These are phyloP conservation scores for Penicillium digitatum DNA, from an alignment of 2,329 filamentous ascomycete genomes.

Conservation along the genomic window DNA sequence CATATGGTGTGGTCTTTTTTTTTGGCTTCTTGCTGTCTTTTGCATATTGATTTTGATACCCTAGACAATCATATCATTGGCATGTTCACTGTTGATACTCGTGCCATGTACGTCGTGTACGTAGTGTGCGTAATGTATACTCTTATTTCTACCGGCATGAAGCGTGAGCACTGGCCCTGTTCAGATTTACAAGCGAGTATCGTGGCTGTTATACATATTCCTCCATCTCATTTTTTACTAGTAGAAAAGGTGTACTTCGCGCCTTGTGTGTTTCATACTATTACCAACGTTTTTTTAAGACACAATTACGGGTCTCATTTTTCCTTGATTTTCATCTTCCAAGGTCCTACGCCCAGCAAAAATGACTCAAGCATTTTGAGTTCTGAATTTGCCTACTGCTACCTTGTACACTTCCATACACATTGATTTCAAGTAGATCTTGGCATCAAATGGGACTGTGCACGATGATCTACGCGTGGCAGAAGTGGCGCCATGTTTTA, in stretches of 20 bases:
- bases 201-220: not conserved
- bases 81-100: slow-evolving; percentile 2
- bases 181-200: not conserved
- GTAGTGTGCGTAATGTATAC: not conserved
- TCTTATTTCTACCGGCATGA: not conserved
- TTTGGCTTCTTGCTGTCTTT: not conserved
- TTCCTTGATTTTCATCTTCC: slow-evolving; percentile 1
- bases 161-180: slow-evolving; percentile 9
- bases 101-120: not conserved
- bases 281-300: not conserved
- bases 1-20: not conserved
- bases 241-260: not conserved
- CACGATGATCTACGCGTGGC: not conserved
- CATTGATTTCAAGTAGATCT: not conserved
- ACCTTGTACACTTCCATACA: not conserved
- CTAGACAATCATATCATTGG: slow-evolving; percentile 8
- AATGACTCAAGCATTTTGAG: not conserved
- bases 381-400: not conserved
- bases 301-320: not conserved
- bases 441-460: not conserved
- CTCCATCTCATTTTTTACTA: too few species aligned
- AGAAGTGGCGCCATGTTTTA: not conserved
- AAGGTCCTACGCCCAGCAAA: not conserved
- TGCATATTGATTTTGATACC: slow-evolving; percentile 8
- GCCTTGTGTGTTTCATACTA: not conserved